A percentile compares a stretch with the other conserved stretches of the same genome.
Evolutionary conservation across 192 early-diverging fungal genomes (phyloP).

Genomic region (Dissophora globulifera): DNA sequence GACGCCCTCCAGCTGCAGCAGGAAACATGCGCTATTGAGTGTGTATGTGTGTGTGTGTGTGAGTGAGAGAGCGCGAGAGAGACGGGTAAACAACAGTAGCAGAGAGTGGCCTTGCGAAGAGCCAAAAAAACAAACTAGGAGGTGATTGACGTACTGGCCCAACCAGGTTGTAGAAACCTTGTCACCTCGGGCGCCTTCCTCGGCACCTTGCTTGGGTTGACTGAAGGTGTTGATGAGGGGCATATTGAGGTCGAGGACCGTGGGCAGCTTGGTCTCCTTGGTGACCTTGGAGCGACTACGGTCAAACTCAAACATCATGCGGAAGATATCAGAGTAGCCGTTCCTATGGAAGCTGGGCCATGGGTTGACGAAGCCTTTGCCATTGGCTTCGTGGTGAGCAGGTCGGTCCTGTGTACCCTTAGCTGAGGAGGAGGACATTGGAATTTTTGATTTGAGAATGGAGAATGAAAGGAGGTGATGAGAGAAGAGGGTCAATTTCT

Average conservation of each 20-base stretch:
- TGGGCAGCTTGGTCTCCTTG: conserved; percentile 6
- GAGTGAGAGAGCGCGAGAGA: no score
- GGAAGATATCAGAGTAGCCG: conserved; percentile 11
- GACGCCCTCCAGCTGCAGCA: conserved; percentile 72
- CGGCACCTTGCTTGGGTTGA: conserved; percentile 17
- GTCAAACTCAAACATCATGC: conserved; percentile 15
- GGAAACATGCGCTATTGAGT: conserved; percentile 62
- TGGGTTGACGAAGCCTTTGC: conserved; percentile 73
- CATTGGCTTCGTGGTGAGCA: conserved; percentile 59
- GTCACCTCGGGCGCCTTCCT: conserved; percentile 12
- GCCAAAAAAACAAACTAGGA: neutral
- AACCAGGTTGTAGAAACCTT: conserved; percentile 28
- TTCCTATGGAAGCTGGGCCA: conserved; percentile 65
- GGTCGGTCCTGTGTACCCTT: conserved; percentile 7
- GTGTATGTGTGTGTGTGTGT: no score
- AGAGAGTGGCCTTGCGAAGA: no score
- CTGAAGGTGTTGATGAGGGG: conserved; percentile 27
- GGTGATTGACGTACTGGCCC: conserved; percentile 30
- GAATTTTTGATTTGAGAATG: neutral
- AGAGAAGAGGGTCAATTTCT: neutral
- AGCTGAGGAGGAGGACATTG: neutral
- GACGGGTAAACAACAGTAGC: no score
- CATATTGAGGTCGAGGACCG: conserved; percentile 41
- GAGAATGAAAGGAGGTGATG: neutral
- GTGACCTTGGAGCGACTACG: conserved; percentile 12